Conservation (phyloP, 257 asterid species). For the Nyctanthes arbortristis region DNA sequence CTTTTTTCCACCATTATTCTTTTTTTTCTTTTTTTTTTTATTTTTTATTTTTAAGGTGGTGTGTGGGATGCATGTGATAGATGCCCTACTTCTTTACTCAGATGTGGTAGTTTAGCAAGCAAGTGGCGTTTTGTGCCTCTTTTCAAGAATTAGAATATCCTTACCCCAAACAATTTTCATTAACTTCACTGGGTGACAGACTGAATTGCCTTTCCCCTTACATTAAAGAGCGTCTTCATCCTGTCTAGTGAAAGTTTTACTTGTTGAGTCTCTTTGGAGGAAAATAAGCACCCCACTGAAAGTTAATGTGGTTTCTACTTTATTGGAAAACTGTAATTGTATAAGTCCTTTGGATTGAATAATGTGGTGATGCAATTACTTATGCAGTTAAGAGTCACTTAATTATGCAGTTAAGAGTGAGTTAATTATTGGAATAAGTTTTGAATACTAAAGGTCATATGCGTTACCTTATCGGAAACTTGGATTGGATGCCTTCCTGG, state of each 20-base stretch:
- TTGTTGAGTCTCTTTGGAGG: neutral
- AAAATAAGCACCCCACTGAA: neutral
- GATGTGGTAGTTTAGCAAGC: neutral
- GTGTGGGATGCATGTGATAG: neutral
- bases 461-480: too few species aligned
- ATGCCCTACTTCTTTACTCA: neutral
- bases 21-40: too few species aligned
- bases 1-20: too few species aligned
- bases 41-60: neutral
- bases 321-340: neutral
- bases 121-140: neutral
- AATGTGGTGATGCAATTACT: too few species aligned
- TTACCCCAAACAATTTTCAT: too few species aligned
- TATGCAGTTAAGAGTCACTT: too few species aligned
- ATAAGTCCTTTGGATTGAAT: neutral
- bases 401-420: too few species aligned
- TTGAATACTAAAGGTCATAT: too few species aligned
- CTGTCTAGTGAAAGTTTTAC: neutral
- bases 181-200: neutral
- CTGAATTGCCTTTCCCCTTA: neutral
- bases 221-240: neutral
- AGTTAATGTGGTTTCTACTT: neutral
- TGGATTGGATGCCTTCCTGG: too few species aligned
- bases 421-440: too few species aligned
- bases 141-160: neutral